Percentiles rank a stretch among this genome's conserved stretches.
Evolutionary conservation across 2,329 filamentous ascomycete genomes (phyloP).

Genomic region (Dothistroma pini): DNA sequence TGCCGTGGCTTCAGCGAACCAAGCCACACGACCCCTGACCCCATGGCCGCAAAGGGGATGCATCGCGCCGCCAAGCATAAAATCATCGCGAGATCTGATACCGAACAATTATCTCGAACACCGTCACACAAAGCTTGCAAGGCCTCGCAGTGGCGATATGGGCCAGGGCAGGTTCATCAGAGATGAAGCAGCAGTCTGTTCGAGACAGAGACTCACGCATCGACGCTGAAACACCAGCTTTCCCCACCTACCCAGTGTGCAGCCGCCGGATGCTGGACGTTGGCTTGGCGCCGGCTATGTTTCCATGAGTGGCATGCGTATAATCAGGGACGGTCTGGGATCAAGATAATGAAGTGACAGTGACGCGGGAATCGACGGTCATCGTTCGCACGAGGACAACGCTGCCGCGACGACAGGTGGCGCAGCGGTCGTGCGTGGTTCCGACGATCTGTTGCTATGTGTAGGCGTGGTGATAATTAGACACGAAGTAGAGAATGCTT

Average conservation of each 20-base stretch:
- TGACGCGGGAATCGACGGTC: background rate
- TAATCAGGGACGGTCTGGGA: background rate
- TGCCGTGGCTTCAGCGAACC: background rate
- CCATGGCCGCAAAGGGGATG: background rate
- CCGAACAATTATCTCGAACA: background rate
- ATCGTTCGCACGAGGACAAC: background rate
- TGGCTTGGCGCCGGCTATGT: background rate
- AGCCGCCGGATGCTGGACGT: background rate
- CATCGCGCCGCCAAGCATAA: background rate
- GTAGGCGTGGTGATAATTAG: background rate
- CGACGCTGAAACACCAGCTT: background rate
- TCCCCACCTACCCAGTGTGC: background rate
- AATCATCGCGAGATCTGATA: background rate
- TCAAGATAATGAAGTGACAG: background rate
- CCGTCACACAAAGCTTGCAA: background rate
- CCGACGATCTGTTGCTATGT: background rate
- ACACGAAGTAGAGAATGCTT: background rate
- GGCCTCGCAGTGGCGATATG: background rate
- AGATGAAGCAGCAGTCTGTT: background rate
- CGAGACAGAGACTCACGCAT: background rate
- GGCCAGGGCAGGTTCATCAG: background rate
- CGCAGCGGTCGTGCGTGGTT: background rate
- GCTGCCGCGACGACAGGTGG: background rate
- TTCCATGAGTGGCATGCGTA: background rate
- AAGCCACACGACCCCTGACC: background rate